Conservation (phyloP, 345 rosid genomes). For the Eucalyptus cladocalyx region DNA sequence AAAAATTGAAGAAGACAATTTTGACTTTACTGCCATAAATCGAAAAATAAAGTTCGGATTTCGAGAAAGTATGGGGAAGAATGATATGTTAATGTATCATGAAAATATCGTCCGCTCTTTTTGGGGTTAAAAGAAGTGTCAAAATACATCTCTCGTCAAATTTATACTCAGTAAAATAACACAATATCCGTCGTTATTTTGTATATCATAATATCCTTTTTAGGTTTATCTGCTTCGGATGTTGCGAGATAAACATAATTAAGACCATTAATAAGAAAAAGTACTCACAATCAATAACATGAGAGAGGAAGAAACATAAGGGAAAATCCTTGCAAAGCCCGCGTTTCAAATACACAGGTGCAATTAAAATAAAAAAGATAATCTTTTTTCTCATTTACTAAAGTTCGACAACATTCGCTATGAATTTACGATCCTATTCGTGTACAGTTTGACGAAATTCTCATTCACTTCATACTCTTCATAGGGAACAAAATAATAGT, state of each 20-base stretch:
- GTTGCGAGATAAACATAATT: background rate
- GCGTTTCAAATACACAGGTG: no score
- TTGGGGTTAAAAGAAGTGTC: background rate
- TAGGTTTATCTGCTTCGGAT: no score
- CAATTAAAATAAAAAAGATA: rapidly evolving
- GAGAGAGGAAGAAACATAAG: background rate
- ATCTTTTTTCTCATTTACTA: background rate
- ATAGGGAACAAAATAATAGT: rapidly evolving
- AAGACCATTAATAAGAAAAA: background rate
- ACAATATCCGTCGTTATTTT: rapidly evolving
- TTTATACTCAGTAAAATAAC: no score
- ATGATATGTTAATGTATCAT: background rate
- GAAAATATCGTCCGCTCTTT: rapidly evolving
- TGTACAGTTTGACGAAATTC: rapidly evolving
- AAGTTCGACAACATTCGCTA: rapidly evolving
- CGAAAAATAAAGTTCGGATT: background rate
- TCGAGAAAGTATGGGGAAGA: background rate
- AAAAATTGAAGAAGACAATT: background rate
- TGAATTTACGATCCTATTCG: background rate
- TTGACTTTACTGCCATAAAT: background rate
- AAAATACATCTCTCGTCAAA: background rate
- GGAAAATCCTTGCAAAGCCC: background rate
- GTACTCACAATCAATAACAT: background rate
- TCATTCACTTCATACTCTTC: background rate
- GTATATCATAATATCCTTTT: no score